Evolutionary conservation across 78 protist genomes (phyloP).

Genomic region (Fonticula alba): DNA sequence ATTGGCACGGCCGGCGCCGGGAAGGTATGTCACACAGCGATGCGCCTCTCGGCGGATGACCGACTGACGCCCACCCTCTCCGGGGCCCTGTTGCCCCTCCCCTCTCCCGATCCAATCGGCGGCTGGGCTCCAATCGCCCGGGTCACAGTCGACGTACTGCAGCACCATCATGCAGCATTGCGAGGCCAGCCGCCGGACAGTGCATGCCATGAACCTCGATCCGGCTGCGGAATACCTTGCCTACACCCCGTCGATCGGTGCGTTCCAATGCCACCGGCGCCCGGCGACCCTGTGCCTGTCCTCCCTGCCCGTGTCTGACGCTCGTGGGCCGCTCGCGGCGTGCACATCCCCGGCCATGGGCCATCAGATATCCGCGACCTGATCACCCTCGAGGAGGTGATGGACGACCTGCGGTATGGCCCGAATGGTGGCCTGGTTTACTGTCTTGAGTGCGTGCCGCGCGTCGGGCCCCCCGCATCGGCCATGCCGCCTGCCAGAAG

Average conservation of each 20-base stretch:
- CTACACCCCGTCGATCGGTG: constrained; percentile 36
- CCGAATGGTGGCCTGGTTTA: constrained; percentile 94
- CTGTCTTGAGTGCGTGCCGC: constrained; percentile 64
- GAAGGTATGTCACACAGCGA: constrained; percentile 10
- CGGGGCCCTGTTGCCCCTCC: not conserved
- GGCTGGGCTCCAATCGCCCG: no score
- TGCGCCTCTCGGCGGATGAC: no score
- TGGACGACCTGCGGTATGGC: constrained; percentile 76
- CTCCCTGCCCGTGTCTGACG: not conserved
- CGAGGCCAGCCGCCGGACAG: constrained; percentile 27
- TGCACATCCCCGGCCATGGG: no score
- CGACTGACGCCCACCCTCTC: not conserved
- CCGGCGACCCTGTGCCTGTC: not conserved
- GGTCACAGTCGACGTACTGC: constrained; percentile 74
- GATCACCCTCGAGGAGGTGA: constrained; percentile 66
- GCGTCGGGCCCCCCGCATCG: not conserved
- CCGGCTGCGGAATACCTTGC: constrained; percentile 88
- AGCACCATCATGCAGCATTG: constrained; percentile 40
- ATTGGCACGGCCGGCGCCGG: constrained; percentile 98
- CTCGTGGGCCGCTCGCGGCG: not conserved
- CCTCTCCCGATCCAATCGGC: no score
- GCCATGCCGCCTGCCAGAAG: no score
- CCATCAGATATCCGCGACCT: constrained; percentile 82
- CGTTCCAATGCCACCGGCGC: no score
- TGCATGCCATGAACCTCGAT: constrained; percentile 85